Evolutionary conservation across 139 green algal species (phyloP).

Genomic region (Coelastrella sp.): DNA sequence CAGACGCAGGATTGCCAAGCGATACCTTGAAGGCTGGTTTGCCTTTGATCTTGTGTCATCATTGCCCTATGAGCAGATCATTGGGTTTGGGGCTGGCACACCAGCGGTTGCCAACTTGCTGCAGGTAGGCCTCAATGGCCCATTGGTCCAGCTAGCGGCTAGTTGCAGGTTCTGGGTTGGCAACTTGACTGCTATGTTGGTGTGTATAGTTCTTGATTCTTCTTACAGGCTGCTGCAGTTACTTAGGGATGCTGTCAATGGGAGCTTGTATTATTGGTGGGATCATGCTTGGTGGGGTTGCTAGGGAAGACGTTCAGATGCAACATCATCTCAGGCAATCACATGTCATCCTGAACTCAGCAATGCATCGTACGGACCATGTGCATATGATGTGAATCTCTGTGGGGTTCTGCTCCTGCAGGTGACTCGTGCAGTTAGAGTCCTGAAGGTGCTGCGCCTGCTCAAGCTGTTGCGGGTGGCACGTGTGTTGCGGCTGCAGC

Average conservation of each 20-base stretch:
- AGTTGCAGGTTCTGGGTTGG: background rate
- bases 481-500: constrained; percentile 52
- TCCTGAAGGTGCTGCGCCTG: constrained; percentile 60
- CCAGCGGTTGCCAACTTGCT: constrained; percentile 6
- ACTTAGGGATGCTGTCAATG: no score
- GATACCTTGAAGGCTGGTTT: constrained; percentile 47
- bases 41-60: constrained; percentile 45
- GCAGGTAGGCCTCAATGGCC: background rate
- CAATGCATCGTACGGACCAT: no score
- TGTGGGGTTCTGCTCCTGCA: constrained; percentile 27
- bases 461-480: constrained; percentile 61
- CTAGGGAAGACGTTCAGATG: no score
- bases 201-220: background rate
- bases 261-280: no score
- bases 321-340: no score
- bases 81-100: background rate
- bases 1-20: constrained; percentile 27
- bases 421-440: background rate
- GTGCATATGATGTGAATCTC: no score
- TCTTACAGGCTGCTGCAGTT: background rate
- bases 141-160: background rate
- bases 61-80: constrained; percentile 41
- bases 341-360: no score
- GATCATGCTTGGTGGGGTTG: no score
- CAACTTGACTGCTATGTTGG: background rate